Conservation (phyloP, 805 yeast genomes). For the Scheffersomyces amazonensis region DNA sequence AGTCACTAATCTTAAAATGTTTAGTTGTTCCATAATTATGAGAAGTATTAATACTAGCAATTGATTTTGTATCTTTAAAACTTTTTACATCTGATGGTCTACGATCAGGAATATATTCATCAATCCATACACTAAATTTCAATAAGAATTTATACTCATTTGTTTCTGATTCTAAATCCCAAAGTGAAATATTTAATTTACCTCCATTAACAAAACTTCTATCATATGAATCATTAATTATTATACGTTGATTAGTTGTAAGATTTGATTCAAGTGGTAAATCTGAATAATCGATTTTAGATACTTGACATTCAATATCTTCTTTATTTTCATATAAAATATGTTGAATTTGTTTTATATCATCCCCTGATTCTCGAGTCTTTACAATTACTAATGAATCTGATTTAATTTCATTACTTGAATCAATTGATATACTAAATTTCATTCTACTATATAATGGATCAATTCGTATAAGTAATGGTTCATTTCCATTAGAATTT, state of each 20-base stretch:
- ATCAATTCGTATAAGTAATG: slow-evolving; percentile 30
- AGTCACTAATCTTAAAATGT: slow-evolving; percentile 13
- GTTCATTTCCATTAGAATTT: slow-evolving; percentile 11
- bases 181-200: slow-evolving; percentile 20
- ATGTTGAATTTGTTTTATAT: slow-evolving; percentile 8
- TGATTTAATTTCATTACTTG: slow-evolving; percentile 1
- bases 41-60: background rate
- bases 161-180: slow-evolving; percentile 17
- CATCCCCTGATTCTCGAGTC: slow-evolving; percentile 14
- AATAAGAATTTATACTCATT: slow-evolving; percentile 15
- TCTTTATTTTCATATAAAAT: slow-evolving; percentile 7
- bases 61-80: background rate
- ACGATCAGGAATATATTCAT: slow-evolving; percentile 3
- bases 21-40: slow-evolving; percentile 4
- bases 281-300: slow-evolving; percentile 24
- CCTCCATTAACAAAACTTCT: slow-evolving; percentile 10
- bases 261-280: slow-evolving; percentile 13
- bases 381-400: slow-evolving; percentile 32
- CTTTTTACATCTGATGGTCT: background rate
- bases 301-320: slow-evolving; percentile 17
- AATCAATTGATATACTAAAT: slow-evolving; percentile 23
- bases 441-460: slow-evolving; percentile 21
- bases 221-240: slow-evolving; percentile 26
- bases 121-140: slow-evolving; percentile 26
- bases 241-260: slow-evolving; percentile 17